Percentiles rank a stretch among this genome's conserved stretches.
These are phyloP conservation scores for Lichenothelia convexa DNA, from an alignment of 495 filamentous ascomycete species.

Conservation along the genomic window DNA sequence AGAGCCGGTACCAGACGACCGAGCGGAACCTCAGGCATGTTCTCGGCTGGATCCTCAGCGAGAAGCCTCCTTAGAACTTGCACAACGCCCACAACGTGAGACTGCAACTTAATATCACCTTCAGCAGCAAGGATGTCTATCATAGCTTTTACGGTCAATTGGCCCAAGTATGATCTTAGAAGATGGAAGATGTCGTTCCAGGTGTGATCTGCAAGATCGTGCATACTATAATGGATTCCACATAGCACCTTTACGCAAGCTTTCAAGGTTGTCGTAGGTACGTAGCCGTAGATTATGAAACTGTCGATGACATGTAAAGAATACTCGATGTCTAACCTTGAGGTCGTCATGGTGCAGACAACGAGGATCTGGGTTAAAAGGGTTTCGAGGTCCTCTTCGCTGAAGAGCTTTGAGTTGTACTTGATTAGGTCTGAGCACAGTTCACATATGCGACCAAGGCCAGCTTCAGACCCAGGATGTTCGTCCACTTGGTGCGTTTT, in stretches of 20 bases:
- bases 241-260: conserved; percentile 64
- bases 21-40: conserved; percentile 12
- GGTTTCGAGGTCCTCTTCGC: conserved; percentile 42
- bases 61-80: conserved; percentile 13
- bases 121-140: conserved; percentile 7
- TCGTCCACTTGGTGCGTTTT: conserved; percentile 26
- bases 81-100: conserved; percentile 11
- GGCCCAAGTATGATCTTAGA: conserved; percentile 60
- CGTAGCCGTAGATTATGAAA: conserved; percentile 58
- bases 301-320: conserved; percentile 62
- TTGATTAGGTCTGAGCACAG: conserved; percentile 67
- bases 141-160: conserved; percentile 16
- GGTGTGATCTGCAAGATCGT: conserved; percentile 45
- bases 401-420: conserved; percentile 61
- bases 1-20: conserved; percentile 10
- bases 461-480: conserved; percentile 7
- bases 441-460: conserved; percentile 48
- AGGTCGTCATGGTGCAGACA: conserved; percentile 59
- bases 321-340: conserved; percentile 53
- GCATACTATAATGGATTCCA: conserved; percentile 60
- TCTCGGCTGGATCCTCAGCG: conserved; percentile 5
- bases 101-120: conserved; percentile 1
- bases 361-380: conserved; percentile 50
- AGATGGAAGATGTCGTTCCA: conserved; percentile 63
- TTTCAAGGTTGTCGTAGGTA: conserved; percentile 48